Conservation (phyloP, 495 filamentous ascomycete species). For the Ramalina intermedia region DNA sequence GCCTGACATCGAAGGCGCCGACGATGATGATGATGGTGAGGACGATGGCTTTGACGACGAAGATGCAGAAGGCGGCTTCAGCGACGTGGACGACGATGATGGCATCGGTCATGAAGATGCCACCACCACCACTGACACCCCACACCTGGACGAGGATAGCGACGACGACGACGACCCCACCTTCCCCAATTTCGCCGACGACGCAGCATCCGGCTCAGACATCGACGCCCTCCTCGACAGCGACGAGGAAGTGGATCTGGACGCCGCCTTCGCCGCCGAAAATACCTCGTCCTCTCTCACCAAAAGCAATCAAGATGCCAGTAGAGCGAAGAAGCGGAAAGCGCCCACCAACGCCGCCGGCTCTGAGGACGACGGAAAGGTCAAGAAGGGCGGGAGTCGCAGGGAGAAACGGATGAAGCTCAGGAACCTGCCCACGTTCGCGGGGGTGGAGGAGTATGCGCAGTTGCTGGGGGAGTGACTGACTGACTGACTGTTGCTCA, state of each 20-base stretch:
- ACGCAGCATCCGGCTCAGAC: slow-evolving; percentile 20
- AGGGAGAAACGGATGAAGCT: slow-evolving; percentile 65
- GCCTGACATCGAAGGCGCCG: slow-evolving; percentile 58
- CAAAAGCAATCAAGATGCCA: not conserved
- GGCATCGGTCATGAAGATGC: slow-evolving; percentile 22
- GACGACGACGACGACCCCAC: slow-evolving; percentile 11
- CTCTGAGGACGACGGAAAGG: slow-evolving; percentile 4
- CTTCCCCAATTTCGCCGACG: slow-evolving; percentile 32
- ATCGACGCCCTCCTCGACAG: slow-evolving; percentile 35
- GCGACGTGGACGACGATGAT: slow-evolving; percentile 28
- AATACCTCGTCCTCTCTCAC: slow-evolving; percentile 6
- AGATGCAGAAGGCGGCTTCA: slow-evolving; percentile 12
- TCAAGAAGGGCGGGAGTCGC: slow-evolving; percentile 33
- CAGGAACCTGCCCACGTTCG: slow-evolving; percentile 81
- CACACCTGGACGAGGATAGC: slow-evolving; percentile 28
- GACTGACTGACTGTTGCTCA: too few species aligned
- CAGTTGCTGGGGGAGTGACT: slow-evolving; percentile 58
- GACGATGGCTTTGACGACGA: slow-evolving; percentile 38
- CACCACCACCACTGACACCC: slow-evolving; percentile 30
- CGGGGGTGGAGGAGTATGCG: slow-evolving; percentile 85
- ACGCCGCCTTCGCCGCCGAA: slow-evolving; percentile 25
- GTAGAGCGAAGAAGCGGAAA: slow-evolving; percentile 14
- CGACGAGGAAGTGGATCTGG: slow-evolving; percentile 40
- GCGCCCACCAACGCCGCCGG: slow-evolving; percentile 10
- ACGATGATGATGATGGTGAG: slow-evolving; percentile 40